Base-by-base conservation (phyloP, 768 basidiomycete genomes). In the Boletus rubescentipes region DNA sequence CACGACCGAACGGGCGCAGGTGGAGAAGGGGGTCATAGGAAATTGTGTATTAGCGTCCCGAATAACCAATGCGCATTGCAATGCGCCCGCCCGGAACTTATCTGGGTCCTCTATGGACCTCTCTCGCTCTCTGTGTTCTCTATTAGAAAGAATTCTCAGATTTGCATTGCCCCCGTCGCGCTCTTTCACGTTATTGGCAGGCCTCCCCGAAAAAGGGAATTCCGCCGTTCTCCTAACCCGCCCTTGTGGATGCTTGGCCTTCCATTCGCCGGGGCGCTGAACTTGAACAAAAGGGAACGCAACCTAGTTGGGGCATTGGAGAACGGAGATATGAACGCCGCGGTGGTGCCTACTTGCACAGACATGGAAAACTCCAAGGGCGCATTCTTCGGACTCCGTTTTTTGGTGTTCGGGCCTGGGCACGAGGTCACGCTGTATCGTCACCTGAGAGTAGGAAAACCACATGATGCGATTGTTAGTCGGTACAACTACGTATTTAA, bases 261-360 rank as follows among this genome's bases (percentile, higher is more conserved):
- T 64, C 53, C 49, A 51, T 60, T 63, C 50, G 41, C 36, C 34
- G 49, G 6, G 26, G 26, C 26, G 26, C 26, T 26, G 26, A 26
- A 26, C 26, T 37, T 39, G 40, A 46, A 63, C 53, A 51, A 49
- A 49, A 51, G 49, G 46, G 46, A 46, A 26, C n/a, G 21, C 23
- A 20, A 49, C 44, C 46, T 37, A 49, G 31, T 41, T 21, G 8
- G 20, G 39, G 1, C 18, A 18, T 16, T 48, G 53, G 40, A 46
- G 50, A 42, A 61, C 53, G 54, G 51, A 45, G 54, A 49, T 53
- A 26, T 30, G 35, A 49, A 57, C 30, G 42, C 62, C 58, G 58
- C 61, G 55, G 59, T 34, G 32, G 42, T 49, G 35, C 52, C 49
- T 51, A 29, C 26, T 6, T 5, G 12, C 30, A 36, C 36, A 38